These are phyloP conservation scores for Malassezia furfur DNA, from an alignment of 1,284 basidiomycete species.

Conservation along the genomic window DNA sequence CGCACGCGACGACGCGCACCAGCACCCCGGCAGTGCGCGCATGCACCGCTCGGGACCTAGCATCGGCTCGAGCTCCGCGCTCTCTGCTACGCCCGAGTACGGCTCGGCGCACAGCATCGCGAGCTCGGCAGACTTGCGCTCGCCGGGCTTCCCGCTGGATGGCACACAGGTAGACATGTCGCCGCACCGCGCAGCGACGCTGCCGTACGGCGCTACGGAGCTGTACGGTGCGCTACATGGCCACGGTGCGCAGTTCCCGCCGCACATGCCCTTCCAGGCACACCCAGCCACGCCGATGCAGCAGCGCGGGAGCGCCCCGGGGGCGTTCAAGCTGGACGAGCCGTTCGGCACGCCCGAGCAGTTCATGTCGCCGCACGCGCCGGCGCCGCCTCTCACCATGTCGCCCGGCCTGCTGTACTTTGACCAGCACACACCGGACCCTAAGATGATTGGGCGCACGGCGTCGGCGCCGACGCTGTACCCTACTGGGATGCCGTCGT, in stretches of 20 bases:
- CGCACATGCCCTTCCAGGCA: not conserved
- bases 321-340: not conserved
- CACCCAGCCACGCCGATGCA: not conserved
- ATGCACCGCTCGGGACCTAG: constrained; percentile 6
- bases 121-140: constrained; percentile 1
- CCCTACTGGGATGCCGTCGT: not conserved
- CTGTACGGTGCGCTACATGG: not conserved
- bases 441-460: constrained; percentile 24
- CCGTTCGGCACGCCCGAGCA: constrained; percentile 1
- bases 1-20: no score
- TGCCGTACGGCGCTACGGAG: constrained; percentile 3
- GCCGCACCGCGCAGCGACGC: constrained; percentile 1
- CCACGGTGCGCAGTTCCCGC: not conserved
- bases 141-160: not conserved
- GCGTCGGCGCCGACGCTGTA: constrained; percentile 25
- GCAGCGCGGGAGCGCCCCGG: not conserved
- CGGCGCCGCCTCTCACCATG: not conserved
- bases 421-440: constrained; percentile 19
- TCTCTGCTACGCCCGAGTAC: constrained; percentile 9
- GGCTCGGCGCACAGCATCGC: constrained; percentile 4
- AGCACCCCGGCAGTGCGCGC: not conserved
- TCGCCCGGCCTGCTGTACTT: constrained; percentile 16
- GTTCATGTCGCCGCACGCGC: not conserved
- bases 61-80: constrained; percentile 1
- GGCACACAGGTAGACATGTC: not conserved